Percentiles rank a stretch among this genome's conserved stretches.
These are phyloP conservation scores for Barnettozyma salicaria DNA, from an alignment of 805 yeast genomes.

Conservation along the genomic window DNA sequence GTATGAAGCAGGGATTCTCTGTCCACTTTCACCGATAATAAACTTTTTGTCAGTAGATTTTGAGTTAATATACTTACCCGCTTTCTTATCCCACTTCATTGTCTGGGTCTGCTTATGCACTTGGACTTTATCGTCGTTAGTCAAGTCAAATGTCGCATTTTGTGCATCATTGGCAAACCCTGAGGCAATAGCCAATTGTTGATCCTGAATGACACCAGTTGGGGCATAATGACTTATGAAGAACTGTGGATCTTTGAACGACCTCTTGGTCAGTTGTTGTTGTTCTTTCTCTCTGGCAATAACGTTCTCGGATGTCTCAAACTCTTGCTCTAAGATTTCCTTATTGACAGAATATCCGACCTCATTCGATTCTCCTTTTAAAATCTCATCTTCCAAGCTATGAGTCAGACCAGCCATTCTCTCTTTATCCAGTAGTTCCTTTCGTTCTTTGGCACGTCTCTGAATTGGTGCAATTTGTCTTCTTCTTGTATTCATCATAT, in stretches of 20 bases:
- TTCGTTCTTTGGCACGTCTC: constrained; percentile 64
- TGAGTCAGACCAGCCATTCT: constrained; percentile 71
- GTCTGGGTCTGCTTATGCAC: constrained; percentile 60
- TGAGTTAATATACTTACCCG: constrained; percentile 80
- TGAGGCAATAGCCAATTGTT: constrained; percentile 47
- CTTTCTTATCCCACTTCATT: constrained; percentile 89
- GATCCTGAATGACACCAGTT: constrained; percentile 72
- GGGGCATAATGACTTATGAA: constrained; percentile 91
- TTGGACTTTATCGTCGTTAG: constrained; percentile 67
- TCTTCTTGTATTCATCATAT: constrained; percentile 82
- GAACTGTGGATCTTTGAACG: constrained; percentile 70
- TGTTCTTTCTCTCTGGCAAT: constrained; percentile 24
- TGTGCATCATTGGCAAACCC: constrained; percentile 82
- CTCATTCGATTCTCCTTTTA: constrained; percentile 45
- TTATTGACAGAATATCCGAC: constrained; percentile 43
- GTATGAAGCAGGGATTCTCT: constrained; percentile 83
- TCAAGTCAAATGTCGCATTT: constrained; percentile 81
- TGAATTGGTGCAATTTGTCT: constrained; percentile 86
- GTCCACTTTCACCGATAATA: constrained; percentile 94
- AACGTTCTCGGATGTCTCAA: constrained; percentile 36
- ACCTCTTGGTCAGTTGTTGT: constrained; percentile 29
- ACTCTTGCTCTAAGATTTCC: constrained; percentile 32
- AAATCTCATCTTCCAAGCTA: constrained; percentile 65
- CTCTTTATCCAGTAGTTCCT: constrained; percentile 63
- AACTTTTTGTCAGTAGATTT: constrained; percentile 77